Conservation (phyloP, 2,329 filamentous ascomycete genomes). For the Paracorniculantispora psalliotae region DNA sequence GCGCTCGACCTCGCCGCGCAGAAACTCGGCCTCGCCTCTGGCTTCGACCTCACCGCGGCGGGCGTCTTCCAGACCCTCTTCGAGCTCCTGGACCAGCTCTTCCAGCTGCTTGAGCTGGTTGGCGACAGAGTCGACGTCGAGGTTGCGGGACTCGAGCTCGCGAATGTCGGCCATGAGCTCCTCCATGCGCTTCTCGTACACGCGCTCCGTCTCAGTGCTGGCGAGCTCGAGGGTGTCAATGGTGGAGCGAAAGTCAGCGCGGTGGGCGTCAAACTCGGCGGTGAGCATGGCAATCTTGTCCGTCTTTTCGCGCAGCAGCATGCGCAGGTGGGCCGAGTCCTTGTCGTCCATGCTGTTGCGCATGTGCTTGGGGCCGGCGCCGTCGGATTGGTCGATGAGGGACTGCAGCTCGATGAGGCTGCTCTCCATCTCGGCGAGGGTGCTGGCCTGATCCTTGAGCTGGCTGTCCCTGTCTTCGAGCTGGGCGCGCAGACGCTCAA, state of each 20-base stretch:
- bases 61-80: constrained; percentile 94
- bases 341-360: constrained; percentile 57
- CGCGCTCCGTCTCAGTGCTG: constrained; percentile 88
- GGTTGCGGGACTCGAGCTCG: constrained; percentile 73
- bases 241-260: constrained; percentile 93
- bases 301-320: constrained; percentile 88
- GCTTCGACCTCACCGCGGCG: constrained; percentile 92
- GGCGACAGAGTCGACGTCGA: constrained; percentile 89
- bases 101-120: constrained; percentile 91
- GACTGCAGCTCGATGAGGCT: constrained; percentile 72
- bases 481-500: constrained; percentile 66
- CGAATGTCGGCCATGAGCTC: constrained; percentile 78
- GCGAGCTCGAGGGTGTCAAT: constrained; percentile 96
- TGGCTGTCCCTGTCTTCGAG: constrained; percentile 82
- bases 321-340: constrained; percentile 71
- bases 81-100: constrained; percentile 91
- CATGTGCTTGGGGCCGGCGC: constrained; percentile 36
- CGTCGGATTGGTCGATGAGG: constrained; percentile 58
- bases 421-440: constrained; percentile 83
- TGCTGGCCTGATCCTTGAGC: constrained; percentile 79
- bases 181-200: constrained; percentile 91
- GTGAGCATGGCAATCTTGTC: constrained; percentile 93
- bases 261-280: constrained; percentile 87
- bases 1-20: constrained; percentile 89
- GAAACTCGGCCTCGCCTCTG: constrained; percentile 89